Conservation (phyloP, 768 basidiomycete species). For the Coprinellus micaceus region DNA sequence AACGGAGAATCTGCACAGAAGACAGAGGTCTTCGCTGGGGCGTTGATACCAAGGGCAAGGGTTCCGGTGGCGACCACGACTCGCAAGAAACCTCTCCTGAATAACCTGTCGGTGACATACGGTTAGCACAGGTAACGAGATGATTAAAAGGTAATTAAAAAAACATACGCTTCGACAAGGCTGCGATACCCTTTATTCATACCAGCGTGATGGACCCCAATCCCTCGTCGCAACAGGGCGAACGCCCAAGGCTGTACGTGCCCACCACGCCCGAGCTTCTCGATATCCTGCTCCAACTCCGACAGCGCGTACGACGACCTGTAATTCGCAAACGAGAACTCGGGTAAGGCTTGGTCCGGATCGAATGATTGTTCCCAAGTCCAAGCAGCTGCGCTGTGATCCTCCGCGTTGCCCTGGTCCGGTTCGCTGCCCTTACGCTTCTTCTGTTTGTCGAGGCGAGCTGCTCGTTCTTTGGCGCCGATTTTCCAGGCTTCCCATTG, state of each 20-base stretch:
- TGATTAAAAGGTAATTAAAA: too few relatives aligned
- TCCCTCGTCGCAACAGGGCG: conserved; percentile 50
- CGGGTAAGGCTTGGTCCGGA: conserved; percentile 50
- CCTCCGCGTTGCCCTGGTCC: conserved; percentile 14
- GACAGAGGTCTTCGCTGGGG: conserved; percentile 61
- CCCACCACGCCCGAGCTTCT: conserved; percentile 28
- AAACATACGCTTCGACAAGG: conserved; percentile 52
- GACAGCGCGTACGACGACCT: conserved; percentile 39
- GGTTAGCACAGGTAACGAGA: too few relatives aligned
- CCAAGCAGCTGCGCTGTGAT: not conserved
- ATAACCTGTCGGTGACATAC: conserved; percentile 40
- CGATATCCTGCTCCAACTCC: conserved; percentile 49
- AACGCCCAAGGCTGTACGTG: conserved; percentile 44
- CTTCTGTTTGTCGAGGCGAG: conserved; percentile 38
- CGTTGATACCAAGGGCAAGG: conserved; percentile 63
- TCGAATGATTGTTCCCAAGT: conserved; percentile 56
- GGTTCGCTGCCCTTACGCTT: conserved; percentile 24
- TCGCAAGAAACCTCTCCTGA: conserved; percentile 58
- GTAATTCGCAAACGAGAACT: conserved; percentile 57
- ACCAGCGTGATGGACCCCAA: conserved; percentile 68
- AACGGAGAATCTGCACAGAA: conserved; percentile 63
- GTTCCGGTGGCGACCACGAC: conserved; percentile 65
- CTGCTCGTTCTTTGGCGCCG: conserved; percentile 44
- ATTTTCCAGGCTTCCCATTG: conserved; percentile 50
- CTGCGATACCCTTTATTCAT: conserved; percentile 62